Base-by-base conservation (phyloP, 495 filamentous ascomycete species). In the Penicillium turbatum region DNA sequence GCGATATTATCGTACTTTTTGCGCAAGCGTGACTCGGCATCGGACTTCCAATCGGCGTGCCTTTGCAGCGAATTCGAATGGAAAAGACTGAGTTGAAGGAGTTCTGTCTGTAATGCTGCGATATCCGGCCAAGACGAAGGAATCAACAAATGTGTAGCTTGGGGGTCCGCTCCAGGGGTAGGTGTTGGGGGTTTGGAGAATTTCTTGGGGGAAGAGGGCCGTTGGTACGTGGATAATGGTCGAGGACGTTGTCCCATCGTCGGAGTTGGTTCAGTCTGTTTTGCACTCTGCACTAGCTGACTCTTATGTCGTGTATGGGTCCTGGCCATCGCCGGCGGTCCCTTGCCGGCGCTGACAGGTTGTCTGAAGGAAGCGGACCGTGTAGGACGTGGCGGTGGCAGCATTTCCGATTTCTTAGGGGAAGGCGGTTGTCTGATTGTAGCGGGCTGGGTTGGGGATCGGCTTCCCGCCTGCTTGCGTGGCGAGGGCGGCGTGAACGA, bases 21-120 rank as follows among this genome's bases (percentile, higher is more conserved):
- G 40, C 63, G 68, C 43, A 81, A 57, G 11, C 56, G 54, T 2
- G 34, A 31, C 49, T 75, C 67, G 0, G 72, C 67, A 19, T 68
- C 65, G 10, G 43, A 15, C 53, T 69, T 62, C 76, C 72, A 79
- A 43, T 71, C 62, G 0, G 51, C 48, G 13, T 74, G 62, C 19
- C 61, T 51, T 17, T 68, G 64, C 13, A 69, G 37, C 9, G 68
- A 65, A 7, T 66, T 64, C 9, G 74, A 77, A 69, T 89, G 86
- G 11, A 91, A 70, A 9, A 92, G 72, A 61, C 83, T 82, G 5
- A 92, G 70, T 61, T 90, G 87, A 19, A 90, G 71, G 17, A 93
- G 75, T 60, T 91, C 86, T 0, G 84, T 82, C 61, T 90, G 87
- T 27, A 89, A 61, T 17, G 79, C 74, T 35, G 79, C 74, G 5